Evolutionary conservation across 345 rosid genomes (phyloP), one percentile per base, ranked within the genome.

Genomic region (Gossypium ekmanianum): DNA sequence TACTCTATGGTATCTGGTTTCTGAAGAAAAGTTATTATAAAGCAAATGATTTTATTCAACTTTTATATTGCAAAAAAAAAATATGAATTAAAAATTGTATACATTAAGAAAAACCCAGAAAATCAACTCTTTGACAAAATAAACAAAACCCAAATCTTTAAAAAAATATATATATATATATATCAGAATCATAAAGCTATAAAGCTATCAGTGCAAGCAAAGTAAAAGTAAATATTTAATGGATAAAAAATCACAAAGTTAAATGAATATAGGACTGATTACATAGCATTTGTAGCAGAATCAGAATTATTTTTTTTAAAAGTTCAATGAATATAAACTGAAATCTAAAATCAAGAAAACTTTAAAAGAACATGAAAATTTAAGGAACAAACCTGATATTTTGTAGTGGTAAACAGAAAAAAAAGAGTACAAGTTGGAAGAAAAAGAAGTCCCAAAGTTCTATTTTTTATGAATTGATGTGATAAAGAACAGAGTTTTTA

Each of bases 361-460:
- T 18, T 66, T n/a, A n/a, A n/a, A 41, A 44, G 4, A 66, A 14
- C 16, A 69, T 48, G 48, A 83, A 52, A 41, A 65, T 58, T 63
- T 68, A 70, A 24, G 47, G 27, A 71, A 24, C 7, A 9, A 50
- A 73, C 74, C 81, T 69, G 55, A 34, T 3, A 45, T 59, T 24
- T 24, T 11, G 13, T 12, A 24, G 17, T 11, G 63, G 63, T 24
- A 4, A 11, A 14, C 44, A 50, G 18, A 18, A 26, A 27, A 59
- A 50, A 22, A 50, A 4, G 12, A 44, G 6, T 16, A 17, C 18
- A 34, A 4, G 16, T 52, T 52, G 4, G 9, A 10, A 20, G 56
- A 7, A 50, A 68, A 27, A 10, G n/a, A 68, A 47, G 4, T 24
- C 6, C 61, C 3, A 2, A 67, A 1, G 11, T 22, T 50, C 50